Evolutionary conservation across 805 yeast species (phyloP), one percentile per base, ranked within the genome.

Genomic region (Kodamaea leandrae): DNA sequence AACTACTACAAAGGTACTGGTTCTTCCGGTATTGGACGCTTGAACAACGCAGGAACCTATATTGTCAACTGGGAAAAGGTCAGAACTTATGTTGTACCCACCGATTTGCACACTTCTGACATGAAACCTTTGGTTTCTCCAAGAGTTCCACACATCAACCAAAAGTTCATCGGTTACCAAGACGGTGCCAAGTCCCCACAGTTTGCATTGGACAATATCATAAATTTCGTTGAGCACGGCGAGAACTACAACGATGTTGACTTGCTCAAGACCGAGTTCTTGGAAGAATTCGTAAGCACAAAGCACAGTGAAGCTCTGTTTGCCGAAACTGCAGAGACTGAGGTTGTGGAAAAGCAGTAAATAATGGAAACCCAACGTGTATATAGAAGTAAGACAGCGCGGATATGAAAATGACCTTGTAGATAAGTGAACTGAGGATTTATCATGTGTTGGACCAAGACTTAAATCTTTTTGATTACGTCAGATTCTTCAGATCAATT

Each of bases 1-100:
- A 83, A 86, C 53, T 86, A 74, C 67, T 93, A 93, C 69, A 93
- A 93, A 63, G 99, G 99, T 71, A 93, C 98, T 16, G 78, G 97
- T 44, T 86, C 99, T 4, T 77, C 95, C 3, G 97, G 97, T 62
- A 79, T 88, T 47, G 99, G 99, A 60, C 73, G 71, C 39, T 79
- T 83, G 57, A 84, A 93, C 40, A 70, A 73, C 25, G 74, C 72
- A 46, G 97, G 96, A 40, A 76, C 77, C 16, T 93, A 88, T 63
- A 69, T 77, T 5, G 77, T 93, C 46, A 76, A 86, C 66, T 91
- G 95, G 87, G 63, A 66, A 33, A 88, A 83, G 57, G 98, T 91
- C 21, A 76, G 96, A 54, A 88, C 98, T 0, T 93, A 82, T 63
- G 96, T 86, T 2, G 88, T 81, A 7, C 99, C 99, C 4, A 61